phyloP scores from a whole-genome alignment of 2,329 filamentous ascomycete genomes.

The Aspergillus luchuensis region DNA sequence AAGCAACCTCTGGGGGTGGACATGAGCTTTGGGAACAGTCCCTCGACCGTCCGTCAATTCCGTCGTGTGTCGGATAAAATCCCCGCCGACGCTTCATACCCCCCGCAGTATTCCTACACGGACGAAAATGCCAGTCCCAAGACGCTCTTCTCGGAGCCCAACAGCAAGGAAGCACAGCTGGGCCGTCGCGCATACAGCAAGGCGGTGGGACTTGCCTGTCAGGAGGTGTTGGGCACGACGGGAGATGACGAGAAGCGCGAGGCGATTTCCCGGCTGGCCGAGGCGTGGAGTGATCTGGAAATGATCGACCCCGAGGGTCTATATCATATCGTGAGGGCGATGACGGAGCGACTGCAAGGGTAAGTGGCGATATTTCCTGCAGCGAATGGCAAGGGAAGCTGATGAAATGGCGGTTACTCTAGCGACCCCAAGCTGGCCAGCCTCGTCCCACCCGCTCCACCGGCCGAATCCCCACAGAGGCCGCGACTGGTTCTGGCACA shows the following conservation, averaged over 20 bases:
- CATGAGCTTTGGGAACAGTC: constrained; percentile 89
- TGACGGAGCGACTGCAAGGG: constrained; percentile 70
- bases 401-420: constrained; percentile 16
- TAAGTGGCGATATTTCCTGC: constrained; percentile 21
- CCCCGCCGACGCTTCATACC: constrained; percentile 31
- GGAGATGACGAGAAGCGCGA: constrained; percentile 72
- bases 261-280: constrained; percentile 77
- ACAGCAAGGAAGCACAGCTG: constrained; percentile 77
- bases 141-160: constrained; percentile 33
- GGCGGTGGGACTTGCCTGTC: constrained; percentile 77
- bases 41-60: constrained; percentile 89
- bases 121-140: constrained; percentile 47
- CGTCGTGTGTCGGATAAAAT: constrained; percentile 77
- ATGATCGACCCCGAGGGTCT: constrained; percentile 87
- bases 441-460: constrained; percentile 41
- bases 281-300: constrained; percentile 83
- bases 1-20: constrained; percentile 85
- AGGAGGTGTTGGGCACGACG: constrained; percentile 84
- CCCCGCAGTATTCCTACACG: constrained; percentile 28
- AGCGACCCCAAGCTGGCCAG: constrained; percentile 44
- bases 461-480: constrained; percentile 47
- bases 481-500: constrained; percentile 74
- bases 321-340: constrained; percentile 77
- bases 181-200: constrained; percentile 80
- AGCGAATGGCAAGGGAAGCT: constrained; percentile 9